These are phyloP conservation scores for Hsuehochloa calcarea DNA, from an alignment of 176 grass and related monocot species.

Conservation along the genomic window DNA sequence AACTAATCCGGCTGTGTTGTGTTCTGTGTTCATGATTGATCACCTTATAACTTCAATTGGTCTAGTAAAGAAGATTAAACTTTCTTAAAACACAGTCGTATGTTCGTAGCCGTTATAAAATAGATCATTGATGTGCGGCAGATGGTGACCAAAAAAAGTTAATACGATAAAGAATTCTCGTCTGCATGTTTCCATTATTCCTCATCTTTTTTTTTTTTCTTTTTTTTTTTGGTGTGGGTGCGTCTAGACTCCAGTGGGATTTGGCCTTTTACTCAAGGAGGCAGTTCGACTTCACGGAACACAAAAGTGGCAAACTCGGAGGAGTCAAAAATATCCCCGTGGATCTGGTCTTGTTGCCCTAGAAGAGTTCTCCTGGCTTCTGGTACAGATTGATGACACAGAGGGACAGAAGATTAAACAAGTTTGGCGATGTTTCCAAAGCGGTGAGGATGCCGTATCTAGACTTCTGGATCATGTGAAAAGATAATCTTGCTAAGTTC, in stretches of 20 bases:
- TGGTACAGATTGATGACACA: not conserved
- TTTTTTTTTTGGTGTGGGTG: no score
- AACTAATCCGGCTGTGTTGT: no score
- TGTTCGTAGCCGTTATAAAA: no score
- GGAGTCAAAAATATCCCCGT: not conserved
- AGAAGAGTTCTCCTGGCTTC: not conserved
- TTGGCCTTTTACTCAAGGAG: not conserved
- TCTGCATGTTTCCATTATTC: not conserved
- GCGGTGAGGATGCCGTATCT: not conserved
- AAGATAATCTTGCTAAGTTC: not conserved
- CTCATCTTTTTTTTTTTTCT: slow-evolving; percentile 8
- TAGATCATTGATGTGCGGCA: no score
- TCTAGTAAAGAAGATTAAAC: no score
- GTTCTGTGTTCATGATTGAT: no score
- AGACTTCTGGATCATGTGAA: not conserved
- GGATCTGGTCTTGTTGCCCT: not conserved
- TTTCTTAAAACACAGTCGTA: no score
- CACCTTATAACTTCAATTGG: no score
- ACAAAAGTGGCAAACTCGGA: not conserved
- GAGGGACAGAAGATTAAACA: not conserved
- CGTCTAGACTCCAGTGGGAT: not conserved
- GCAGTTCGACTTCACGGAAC: not conserved
- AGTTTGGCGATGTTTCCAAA: not conserved
- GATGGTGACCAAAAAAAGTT: no score
- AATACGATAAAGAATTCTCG: no score